Evolutionary conservation across 1,139 yeast genomes (phyloP).

Genomic region (Spathaspora sp.): DNA sequence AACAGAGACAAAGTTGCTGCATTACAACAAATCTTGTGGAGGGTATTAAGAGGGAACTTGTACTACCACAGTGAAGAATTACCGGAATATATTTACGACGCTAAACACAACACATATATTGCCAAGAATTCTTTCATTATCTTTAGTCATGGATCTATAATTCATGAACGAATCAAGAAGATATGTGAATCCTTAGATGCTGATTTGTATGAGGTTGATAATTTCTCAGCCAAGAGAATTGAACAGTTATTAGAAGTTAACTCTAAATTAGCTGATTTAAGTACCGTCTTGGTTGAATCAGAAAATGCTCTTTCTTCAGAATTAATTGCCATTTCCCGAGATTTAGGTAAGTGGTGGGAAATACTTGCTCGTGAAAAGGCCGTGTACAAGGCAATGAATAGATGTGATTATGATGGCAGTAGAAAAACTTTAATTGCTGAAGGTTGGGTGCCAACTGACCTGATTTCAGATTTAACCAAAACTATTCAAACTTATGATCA

Average conservation of each 20-base stretch:
- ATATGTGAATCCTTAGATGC: constrained; percentile 50
- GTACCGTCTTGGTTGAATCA: constrained; percentile 52
- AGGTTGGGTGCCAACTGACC: constrained; percentile 78
- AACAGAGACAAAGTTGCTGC: constrained; percentile 67
- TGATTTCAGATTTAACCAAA: constrained; percentile 37
- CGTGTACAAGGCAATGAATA: constrained; percentile 64
- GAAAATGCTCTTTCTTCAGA: constrained; percentile 68
- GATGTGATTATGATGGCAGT: constrained; percentile 62
- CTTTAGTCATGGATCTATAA: constrained; percentile 44
- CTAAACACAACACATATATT: constrained; percentile 30
- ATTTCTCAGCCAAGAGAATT: constrained; percentile 25
- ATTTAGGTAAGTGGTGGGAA: constrained; percentile 69
- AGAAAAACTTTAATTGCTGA: constrained; percentile 69
- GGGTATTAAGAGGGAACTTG: constrained; percentile 87
- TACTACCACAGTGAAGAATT: constrained; percentile 72
- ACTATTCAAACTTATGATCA: constrained; percentile 31
- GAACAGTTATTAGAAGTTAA: constrained; percentile 60
- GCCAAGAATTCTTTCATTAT: constrained; percentile 45
- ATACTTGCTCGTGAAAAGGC: constrained; percentile 70
- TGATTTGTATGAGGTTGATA: constrained; percentile 39
- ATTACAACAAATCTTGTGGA: constrained; percentile 88
- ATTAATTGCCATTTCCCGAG: constrained; percentile 69
- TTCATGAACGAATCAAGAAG: constrained; percentile 41
- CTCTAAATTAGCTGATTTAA: constrained; percentile 54
- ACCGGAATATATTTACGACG: constrained; percentile 45